Percentiles rank a stretch among this genome's conserved stretches.
These are phyloP conservation scores for Trifolium dubium DNA, from an alignment of 306 rosid genomes.

Conservation along the genomic window DNA sequence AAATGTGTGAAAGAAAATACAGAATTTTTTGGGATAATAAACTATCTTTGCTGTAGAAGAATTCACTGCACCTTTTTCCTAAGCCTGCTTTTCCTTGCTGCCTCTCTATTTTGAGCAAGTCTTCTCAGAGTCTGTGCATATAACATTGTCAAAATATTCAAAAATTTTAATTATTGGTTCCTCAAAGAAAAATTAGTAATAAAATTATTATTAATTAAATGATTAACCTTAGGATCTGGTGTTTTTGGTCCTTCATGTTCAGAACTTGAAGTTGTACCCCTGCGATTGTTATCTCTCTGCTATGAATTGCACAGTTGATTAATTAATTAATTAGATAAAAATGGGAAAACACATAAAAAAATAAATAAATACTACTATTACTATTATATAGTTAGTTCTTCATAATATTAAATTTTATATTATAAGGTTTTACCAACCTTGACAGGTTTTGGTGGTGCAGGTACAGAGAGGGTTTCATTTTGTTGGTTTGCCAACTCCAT, in stretches of 20 bases:
- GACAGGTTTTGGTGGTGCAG: slow-evolving; percentile 60
- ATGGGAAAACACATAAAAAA: background rate
- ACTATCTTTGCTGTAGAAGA: background rate
- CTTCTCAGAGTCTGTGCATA: slow-evolving; percentile 81
- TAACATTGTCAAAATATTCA: slow-evolving; percentile 5
- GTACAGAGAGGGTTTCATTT: slow-evolving; percentile 52
- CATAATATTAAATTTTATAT: background rate
- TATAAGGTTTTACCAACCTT: slow-evolving; percentile 46
- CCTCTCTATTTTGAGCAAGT: slow-evolving; percentile 99
- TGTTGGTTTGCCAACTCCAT: slow-evolving; percentile 72
- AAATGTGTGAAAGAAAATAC: slow-evolving; percentile 40
- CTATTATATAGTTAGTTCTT: background rate
- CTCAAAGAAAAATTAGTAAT: background rate
- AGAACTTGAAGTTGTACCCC: slow-evolving; percentile 85
- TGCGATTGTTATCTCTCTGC: slow-evolving; percentile 75
- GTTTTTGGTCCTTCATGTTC: slow-evolving; percentile 95
- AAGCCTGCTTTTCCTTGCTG: slow-evolving; percentile 99
- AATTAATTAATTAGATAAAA: background rate
- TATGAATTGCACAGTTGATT: slow-evolving; percentile 5
- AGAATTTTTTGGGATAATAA: background rate
- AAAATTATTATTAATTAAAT: too few relatives aligned
- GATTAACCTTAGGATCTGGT: slow-evolving; percentile 86
- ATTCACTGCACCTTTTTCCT: slow-evolving; percentile 75
- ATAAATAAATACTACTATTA: background rate
- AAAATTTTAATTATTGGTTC: background rate